Conservation (phyloP, 495 filamentous ascomycete genomes). For the Neurospora sp. region DNA sequence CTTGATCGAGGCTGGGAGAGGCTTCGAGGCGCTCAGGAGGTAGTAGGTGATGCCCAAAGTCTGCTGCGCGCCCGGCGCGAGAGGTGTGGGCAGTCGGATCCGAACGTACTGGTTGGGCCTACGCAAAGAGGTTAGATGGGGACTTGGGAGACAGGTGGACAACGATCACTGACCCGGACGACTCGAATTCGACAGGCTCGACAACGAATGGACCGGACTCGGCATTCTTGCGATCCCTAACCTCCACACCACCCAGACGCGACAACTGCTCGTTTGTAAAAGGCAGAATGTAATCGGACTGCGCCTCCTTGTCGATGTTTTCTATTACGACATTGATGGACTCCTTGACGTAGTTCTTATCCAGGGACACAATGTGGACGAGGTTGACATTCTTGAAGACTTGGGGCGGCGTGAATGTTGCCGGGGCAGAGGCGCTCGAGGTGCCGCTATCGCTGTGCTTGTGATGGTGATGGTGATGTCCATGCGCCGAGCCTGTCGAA, state of each 20-base stretch:
- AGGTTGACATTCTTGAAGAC: conserved; percentile 88
- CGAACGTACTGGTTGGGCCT: conserved; percentile 79
- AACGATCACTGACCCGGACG: conserved; percentile 40
- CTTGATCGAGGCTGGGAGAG: conserved; percentile 68
- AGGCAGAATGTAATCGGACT: conserved; percentile 80
- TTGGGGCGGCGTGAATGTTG: conserved; percentile 74
- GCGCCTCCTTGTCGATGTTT: conserved; percentile 63
- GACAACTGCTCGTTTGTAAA: conserved; percentile 65
- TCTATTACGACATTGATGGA: conserved; percentile 88
- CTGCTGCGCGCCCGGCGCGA: conserved; percentile 63
- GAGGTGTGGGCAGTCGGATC: conserved; percentile 62
- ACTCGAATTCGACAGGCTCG: conserved; percentile 54
- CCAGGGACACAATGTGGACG: conserved; percentile 79
- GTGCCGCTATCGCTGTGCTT: conserved; percentile 14
- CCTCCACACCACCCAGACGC: conserved; percentile 77
- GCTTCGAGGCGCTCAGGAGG: conserved; percentile 59
- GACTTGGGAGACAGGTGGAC: not conserved
- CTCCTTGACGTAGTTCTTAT: conserved; percentile 84
- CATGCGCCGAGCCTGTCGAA: conserved; percentile 24
- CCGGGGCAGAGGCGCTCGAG: conserved; percentile 42
- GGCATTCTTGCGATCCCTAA: conserved; percentile 75
- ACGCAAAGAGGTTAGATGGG: conserved; percentile 4
- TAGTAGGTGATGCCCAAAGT: conserved; percentile 82
- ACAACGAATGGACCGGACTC: conserved; percentile 56
- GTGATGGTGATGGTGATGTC: conserved; percentile 1